These are phyloP conservation scores for Wickerhamomyces silvicola DNA, from an alignment of 805 yeast genomes.

Conservation along the genomic window DNA sequence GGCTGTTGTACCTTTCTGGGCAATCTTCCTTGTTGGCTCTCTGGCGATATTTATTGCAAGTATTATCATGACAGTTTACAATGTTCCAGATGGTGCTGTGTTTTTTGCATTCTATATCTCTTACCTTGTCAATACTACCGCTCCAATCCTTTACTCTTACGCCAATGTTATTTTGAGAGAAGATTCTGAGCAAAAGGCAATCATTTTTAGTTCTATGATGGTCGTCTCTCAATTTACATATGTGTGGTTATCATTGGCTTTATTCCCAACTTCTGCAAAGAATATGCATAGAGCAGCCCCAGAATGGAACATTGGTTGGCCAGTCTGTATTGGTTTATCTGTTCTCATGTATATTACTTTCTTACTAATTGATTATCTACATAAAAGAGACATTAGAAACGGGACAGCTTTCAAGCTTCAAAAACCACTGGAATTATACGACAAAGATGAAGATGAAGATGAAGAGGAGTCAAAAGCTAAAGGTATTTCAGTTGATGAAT, in stretches of 20 bases:
- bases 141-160: constrained; percentile 52
- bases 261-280: constrained; percentile 5
- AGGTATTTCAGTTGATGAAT: too few relatives aligned
- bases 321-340: not conserved
- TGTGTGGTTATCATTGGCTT: constrained; percentile 1
- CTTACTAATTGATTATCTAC: not conserved
- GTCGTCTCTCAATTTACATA: constrained; percentile 33
- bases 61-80: constrained; percentile 47
- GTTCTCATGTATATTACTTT: not conserved
- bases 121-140: constrained; percentile 52
- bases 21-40: constrained; percentile 1
- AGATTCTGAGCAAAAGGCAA: constrained; percentile 45
- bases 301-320: constrained; percentile 7
- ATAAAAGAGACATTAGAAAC: not conserved
- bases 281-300: constrained; percentile 3
- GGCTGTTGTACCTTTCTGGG: constrained; percentile 3
- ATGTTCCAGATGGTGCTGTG: constrained; percentile 44
- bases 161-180: constrained; percentile 48
- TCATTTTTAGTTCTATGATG: constrained; percentile 43
- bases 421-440: not conserved
- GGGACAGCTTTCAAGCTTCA: not conserved
- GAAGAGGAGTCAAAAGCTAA: too few relatives aligned
- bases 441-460: constrained; percentile 1
- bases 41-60: constrained; percentile 33
- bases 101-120: constrained; percentile 55